Evolutionary conservation across 306 rosid genomes (phyloP), one percentile per base, ranked within the genome.

Genomic region (Betula pendula): DNA sequence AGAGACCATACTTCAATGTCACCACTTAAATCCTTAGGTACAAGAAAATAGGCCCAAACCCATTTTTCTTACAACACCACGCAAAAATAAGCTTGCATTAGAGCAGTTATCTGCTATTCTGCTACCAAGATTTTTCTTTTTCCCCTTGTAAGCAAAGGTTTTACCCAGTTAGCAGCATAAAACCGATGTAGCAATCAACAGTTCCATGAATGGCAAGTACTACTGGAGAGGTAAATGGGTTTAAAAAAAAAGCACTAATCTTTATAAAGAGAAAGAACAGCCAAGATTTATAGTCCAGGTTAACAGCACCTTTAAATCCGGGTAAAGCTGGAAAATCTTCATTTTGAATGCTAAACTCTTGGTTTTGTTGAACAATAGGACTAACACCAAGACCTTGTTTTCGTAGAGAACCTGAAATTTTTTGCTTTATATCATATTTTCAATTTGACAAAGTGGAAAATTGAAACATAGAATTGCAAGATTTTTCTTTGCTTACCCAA

Each of bases 271-370:
- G 6, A 10, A 69, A 42, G 38, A 3, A 47, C 13, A 22, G 24
- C 56, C 5, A 70, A 47, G n/a, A 14, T 35, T 8, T 70, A 38
- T 15, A 52, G 29, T 29, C 25, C 51, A 27, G 66, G 49, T 62
- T 52, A 67, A 67, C 77, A 27, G 70, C 81, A 96, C 99, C 99
- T 88, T 91, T 96, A 88, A 89, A 92, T 77, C 98, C 95, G 0
- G 99, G 98, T 77, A 96, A 86, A 68, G 99, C 99, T 17, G 99
- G 99, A 71, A 96, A 96, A 83, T 96, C 98, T 80, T 96, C 99
- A 87, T 88, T 96, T 80, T 91, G 98, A 83, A 96, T 96, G 81
- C 96, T 96, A 84, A 96, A 96, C 89, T 96, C 99, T 60, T 90
- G 99, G 73, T 91, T 96, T 83, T 89, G 99, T 91, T 96, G 99